phyloP scores from a whole-genome alignment of 345 rosid species.

The Arabis alpina region DNA sequence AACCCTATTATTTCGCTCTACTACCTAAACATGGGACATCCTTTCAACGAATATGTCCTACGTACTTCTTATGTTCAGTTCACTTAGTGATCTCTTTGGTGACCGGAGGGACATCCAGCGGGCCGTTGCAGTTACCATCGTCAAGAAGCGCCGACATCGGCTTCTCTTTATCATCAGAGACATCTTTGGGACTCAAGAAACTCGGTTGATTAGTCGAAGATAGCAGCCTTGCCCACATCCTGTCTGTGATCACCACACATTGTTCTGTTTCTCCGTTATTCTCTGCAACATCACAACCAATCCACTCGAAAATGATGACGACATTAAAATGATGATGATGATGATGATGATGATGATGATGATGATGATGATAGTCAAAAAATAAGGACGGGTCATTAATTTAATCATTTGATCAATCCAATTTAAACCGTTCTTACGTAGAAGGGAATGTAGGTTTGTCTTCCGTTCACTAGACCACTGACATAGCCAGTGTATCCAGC shows the following conservation, averaged over 20 bases:
- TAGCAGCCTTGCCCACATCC: conserved; percentile 85
- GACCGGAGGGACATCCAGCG: conserved; percentile 39
- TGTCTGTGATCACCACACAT: conserved; percentile 72
- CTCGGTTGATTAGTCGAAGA: conserved; percentile 85
- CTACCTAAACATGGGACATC: not conserved
- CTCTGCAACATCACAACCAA: conserved; percentile 48
- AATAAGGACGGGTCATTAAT: not conserved
- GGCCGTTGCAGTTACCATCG: conserved; percentile 39
- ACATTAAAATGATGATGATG: not conserved
- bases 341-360: not conserved
- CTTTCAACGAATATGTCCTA: not conserved
- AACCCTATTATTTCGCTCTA: not conserved
- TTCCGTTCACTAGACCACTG: conserved; percentile 75
- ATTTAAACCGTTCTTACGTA: conserved; percentile 49
- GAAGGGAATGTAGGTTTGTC: conserved; percentile 86
- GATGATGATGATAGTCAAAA: not conserved
- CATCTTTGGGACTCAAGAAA: conserved; percentile 50
- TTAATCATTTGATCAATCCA: not conserved
- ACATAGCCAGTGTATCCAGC: conserved; percentile 90
- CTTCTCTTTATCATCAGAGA: conserved; percentile 32
- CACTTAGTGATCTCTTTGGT: conserved; percentile 39
- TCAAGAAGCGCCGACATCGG: conserved; percentile 36
- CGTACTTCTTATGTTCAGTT: conserved; percentile 3
- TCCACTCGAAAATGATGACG: not conserved
- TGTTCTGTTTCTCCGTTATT: conserved; percentile 62